Evolutionary conservation across 768 basidiomycete genomes (phyloP).

Genomic region (Austroboletus festivus): DNA sequence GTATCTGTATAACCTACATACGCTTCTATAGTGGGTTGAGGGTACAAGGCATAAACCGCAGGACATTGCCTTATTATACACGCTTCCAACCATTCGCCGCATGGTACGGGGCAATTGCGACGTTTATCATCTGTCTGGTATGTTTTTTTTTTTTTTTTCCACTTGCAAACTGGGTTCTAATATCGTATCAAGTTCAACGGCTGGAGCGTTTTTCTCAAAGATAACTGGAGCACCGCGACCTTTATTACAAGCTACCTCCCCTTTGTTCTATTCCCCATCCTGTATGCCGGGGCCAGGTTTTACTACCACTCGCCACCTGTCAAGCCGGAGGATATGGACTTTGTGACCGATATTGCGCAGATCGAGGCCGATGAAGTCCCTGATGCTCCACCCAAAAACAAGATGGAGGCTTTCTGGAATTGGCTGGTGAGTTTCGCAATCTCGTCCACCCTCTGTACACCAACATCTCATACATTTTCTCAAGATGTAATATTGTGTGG

Average conservation of each 20-base stretch:
- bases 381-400: conserved; percentile 69
- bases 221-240: conserved; percentile 51
- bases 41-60: conserved; percentile 74
- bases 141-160: conserved; percentile 16
- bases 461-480: background rate
- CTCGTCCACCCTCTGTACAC: background rate
- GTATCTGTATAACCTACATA: conserved; percentile 70
- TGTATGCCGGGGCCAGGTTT: conserved; percentile 62
- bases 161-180: conserved; percentile 16
- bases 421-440: conserved; percentile 59
- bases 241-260: conserved; percentile 87
- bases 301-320: conserved; percentile 30
- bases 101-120: conserved; percentile 41
- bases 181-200: conserved; percentile 44
- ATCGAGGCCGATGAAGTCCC: conserved; percentile 71
- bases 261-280: conserved; percentile 64
- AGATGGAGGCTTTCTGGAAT: conserved; percentile 66
- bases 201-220: conserved; percentile 51
- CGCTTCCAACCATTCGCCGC: conserved; percentile 72
- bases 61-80: conserved; percentile 65
- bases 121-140: conserved; percentile 59
- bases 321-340: conserved; percentile 75
- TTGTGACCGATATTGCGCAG: conserved; percentile 63
- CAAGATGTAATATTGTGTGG: conserved; percentile 19
- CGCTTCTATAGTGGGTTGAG: conserved; percentile 85